Evolutionary conservation across 805 yeast species (phyloP), one percentile per base, ranked within the genome.

Genomic region (Metschnikowia henanensis): DNA sequence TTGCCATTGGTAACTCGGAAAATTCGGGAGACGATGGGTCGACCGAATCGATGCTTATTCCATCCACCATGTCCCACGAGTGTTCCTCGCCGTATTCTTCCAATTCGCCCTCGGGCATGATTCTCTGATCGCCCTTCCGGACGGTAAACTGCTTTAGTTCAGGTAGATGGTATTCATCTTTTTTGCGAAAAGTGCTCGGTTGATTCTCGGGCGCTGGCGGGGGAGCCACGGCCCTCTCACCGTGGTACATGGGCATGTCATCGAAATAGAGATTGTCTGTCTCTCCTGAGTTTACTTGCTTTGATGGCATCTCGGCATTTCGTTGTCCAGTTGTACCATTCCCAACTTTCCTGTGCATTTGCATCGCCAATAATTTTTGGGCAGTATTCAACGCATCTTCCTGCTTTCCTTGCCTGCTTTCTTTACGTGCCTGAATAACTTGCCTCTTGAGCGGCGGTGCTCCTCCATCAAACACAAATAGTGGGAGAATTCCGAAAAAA

Each of bases 401-500:
- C 49, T 81, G 71, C 45, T 87, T 76, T 0, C 88, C 96, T 52
- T 82, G 82, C 34, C 96, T 66, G 47, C 87, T 66, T 55, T 86
- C 87, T 51, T 80, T 77, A 50, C 99, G 76, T 46, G 79, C 74
- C 13, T 73, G 73, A 15, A 94, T 86, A 0, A 97, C 92, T 46
- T 81, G 81, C 50, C 83, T 71, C 68, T 94, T 94, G 57, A 94
- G 65, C 1, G 75, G 72, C 0, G 97, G 97, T 0, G 95, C 97
- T 1, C 94, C 96, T 21, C 98, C 98, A 68, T 91, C 98, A 70
- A 91, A 91, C 1, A 91, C 94, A 72, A 91, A 91, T 5, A 91
- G 84, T 0, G 98, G 98, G 39, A 70, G 74, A 16, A 86, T 89
- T 0, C 97, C 98, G 67, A 83, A 87, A 61, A 80, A 94, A 19